Evolutionary conservation across 768 basidiomycete genomes (phyloP).

Genomic region (Mycena latifolia): DNA sequence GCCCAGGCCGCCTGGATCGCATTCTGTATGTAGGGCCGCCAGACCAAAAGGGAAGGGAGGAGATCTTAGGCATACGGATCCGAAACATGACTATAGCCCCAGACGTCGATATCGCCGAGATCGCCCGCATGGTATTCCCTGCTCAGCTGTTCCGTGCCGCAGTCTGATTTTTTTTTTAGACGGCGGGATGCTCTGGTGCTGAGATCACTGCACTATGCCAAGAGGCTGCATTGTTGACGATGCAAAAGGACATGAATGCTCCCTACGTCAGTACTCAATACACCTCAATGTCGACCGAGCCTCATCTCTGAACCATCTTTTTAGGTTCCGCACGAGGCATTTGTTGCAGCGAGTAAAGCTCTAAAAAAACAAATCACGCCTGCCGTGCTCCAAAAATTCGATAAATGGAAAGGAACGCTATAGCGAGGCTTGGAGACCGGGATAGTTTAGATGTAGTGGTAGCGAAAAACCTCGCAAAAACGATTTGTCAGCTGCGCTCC

Average conservation of each 20-base stretch:
- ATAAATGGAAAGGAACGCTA: conserved; percentile 64
- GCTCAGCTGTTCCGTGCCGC: not conserved
- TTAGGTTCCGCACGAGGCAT: conserved; percentile 82
- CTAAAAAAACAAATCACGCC: conserved; percentile 90
- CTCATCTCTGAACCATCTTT: conserved; percentile 3
- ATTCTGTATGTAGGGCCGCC: conserved; percentile 96
- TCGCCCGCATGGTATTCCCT: conserved; percentile 76
- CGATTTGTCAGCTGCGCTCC: no score
- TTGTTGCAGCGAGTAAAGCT: conserved; percentile 77
- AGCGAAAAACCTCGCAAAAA: no score
- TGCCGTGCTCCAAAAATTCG: conserved; percentile 77
- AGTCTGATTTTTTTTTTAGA: conserved; percentile 58
- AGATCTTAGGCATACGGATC: conserved; percentile 87
- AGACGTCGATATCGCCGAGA: conserved; percentile 70
- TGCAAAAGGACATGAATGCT: conserved; percentile 88
- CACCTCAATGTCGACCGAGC: not conserved
- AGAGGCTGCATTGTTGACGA: conserved; percentile 93
- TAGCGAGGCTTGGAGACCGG: no score
- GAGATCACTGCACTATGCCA: conserved; percentile 94
- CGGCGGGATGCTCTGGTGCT: conserved; percentile 96
- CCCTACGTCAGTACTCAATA: conserved; percentile 66
- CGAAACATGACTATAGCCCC: conserved; percentile 85
- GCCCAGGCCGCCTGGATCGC: conserved; percentile 94
- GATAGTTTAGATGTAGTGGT: no score
- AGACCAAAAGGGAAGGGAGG: conserved; percentile 80